These are phyloP conservation scores for Candida rishiriensis DNA, from an alignment of 805 yeast genomes.

Conservation along the genomic window DNA sequence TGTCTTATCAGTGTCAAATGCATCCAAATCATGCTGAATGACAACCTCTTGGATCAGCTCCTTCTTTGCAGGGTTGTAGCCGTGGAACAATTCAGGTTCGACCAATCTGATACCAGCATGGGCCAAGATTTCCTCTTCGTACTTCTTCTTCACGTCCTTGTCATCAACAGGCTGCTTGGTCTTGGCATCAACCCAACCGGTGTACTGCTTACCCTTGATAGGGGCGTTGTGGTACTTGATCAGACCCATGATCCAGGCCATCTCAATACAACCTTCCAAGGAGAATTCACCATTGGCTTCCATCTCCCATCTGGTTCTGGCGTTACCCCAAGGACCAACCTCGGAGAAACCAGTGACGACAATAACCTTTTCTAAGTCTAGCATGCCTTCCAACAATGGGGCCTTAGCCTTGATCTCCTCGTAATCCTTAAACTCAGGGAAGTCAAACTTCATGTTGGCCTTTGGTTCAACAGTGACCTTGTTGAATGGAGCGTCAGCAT, in stretches of 20 bases:
- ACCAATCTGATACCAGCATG: conserved; percentile 96
- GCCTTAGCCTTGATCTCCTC: conserved; percentile 64
- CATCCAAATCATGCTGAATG: conserved; percentile 92
- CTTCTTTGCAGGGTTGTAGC: conserved; percentile 93
- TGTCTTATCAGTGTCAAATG: conserved; percentile 92
- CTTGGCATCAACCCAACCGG: conserved; percentile 98
- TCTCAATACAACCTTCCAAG: conserved; percentile 95
- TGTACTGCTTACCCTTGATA: conserved; percentile 83
- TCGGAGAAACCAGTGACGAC: conserved; percentile 98
- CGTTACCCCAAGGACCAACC: conserved; percentile 99
- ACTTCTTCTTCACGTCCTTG: conserved; percentile 85
- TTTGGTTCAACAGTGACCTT: conserved; percentile 82
- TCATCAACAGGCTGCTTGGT: conserved; percentile 91
- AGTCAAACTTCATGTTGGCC: conserved; percentile 88
- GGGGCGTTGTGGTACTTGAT: conserved; percentile 93
- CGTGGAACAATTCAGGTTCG: conserved; percentile 91
- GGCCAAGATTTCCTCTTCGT: conserved; percentile 81
- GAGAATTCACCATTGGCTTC: conserved; percentile 94
- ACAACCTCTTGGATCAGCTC: conserved; percentile 92
- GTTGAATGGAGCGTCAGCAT: conserved; percentile 80
- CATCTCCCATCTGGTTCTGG: conserved; percentile 99
- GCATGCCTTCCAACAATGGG: conserved; percentile 80
- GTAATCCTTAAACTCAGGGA: conserved; percentile 83
- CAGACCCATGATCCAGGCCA: conserved; percentile 99
- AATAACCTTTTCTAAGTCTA: conserved; percentile 86